These are phyloP conservation scores for Aspergillus coremiiformis DNA, from an alignment of 495 filamentous ascomycete species.

Conservation along the genomic window DNA sequence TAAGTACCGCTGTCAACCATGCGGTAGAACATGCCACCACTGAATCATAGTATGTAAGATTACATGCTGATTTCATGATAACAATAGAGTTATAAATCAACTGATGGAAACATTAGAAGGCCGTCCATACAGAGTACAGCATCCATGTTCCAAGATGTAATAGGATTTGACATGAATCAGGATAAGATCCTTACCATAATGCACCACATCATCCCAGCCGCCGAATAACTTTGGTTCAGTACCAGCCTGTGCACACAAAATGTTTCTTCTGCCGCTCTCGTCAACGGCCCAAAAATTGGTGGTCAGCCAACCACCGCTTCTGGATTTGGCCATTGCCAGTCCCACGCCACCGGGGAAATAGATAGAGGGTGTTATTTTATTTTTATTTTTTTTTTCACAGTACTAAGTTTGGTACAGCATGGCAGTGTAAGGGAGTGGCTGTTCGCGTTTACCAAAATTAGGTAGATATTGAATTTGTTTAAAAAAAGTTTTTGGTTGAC, in stretches of 20 bases:
- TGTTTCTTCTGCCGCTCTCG: constrained; percentile 3
- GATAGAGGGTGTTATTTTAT: background rate
- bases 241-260: background rate
- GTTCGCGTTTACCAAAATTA: background rate
- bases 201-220: background rate
- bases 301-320: constrained; percentile 17
- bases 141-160: background rate
- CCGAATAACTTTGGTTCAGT: background rate
- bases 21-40: background rate
- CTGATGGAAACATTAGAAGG: background rate
- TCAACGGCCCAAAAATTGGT: constrained; percentile 10
- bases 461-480: too few relatives aligned
- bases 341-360: constrained; percentile 14
- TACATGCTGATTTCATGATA: background rate
- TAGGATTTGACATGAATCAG: background rate
- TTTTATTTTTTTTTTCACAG: background rate
- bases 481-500: too few relatives aligned
- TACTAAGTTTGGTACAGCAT: background rate
- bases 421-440: background rate
- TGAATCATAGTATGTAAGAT: background rate
- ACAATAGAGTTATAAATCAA: background rate
- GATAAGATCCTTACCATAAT: background rate
- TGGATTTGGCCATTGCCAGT: constrained; percentile 12
- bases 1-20: background rate
- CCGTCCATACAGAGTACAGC: background rate